Evolutionary conservation across 1,284 basidiomycete species (phyloP), one percentile per base, ranked within the genome.

Genomic region (Chalciporus sp.): DNA sequence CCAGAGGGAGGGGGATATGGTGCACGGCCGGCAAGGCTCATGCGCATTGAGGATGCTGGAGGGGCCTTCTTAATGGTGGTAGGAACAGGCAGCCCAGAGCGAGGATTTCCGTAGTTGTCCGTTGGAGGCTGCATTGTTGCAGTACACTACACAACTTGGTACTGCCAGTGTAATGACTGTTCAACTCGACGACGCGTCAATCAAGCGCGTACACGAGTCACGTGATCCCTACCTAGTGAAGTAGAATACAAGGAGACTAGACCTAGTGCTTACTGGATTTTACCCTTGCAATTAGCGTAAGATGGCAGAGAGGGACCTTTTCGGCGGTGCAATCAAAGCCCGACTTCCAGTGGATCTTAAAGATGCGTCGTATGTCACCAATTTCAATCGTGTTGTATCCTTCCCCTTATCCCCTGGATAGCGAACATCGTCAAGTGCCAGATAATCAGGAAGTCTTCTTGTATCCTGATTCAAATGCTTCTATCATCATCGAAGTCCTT

Each of bases 401-500:
- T 29, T 33, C 44, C 43, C 39, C 9, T 49, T 33, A 56, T 39
- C 10, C 16, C 23, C 7, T 42, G 42, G 19, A 40, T 70, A 98
- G 95, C 57, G 82, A 89, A 59, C 60, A 97, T 2, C 92, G 96
- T 56, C 94, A 98, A 75, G 81, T 99, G 11, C 96, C 97, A n/a
- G 92, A 99, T 70, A 95, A 85, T 12, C 96, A 99, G 72, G 97
- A 99, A 70, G 95, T 98, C 42, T 91, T 94, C 69, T 72, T 98
- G 39, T 87, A 87, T 47, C 80, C 82, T 2, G 72, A 84, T 86
- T 84, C 57, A 76, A 89, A 53, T 26, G 42, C 20, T 59, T 94
- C 90, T 64, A 80, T 95, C 57, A 85, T 99, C 53, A 71, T 98
- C 23, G 97, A 99, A 69, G 83, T 98, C 17, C 76, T 99, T 8